Evolutionary conservation across 805 yeast species (phyloP), one percentile per base, ranked within the genome.

Genomic region (Yarrowia sp.): DNA sequence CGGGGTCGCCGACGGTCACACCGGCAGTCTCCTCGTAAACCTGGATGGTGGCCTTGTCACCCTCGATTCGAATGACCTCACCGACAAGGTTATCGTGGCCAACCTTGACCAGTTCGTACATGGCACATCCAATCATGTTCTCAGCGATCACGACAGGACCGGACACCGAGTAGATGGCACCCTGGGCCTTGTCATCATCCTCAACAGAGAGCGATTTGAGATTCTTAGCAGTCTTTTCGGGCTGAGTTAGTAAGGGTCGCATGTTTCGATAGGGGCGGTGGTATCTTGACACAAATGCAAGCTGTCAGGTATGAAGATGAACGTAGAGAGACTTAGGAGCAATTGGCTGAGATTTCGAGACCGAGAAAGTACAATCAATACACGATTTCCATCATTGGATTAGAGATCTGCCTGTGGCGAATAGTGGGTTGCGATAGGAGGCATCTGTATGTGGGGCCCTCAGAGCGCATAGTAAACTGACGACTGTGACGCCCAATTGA

Each of bases 1-100:
- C 99, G 2, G 99, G 99, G 79, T 95, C 99, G 76, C 99, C 99
- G 58, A 95, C 98, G 56, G 98, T 94, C 70, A 95, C 95, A 83
- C 99, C 99, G 1, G 98, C 97, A 56, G 99, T 95, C 82, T 95
- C 99, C 83, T 95, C 99, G 80, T 95, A 95, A 69, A 95, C 99
- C 85, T 95, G 99, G 76, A 95, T 92, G 59, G 99, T 95, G 70
- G 98, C 97, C 82, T 93, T 94, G 79, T 95, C 99, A 72, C 88
- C 96, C 77, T 88, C 95, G 73, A 95, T 94, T 84, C 99, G 89
- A 80, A 95, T 95, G 73, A 95, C 98, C 82, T 95, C 99, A 79
- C 99, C 99, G 59, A 95, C 98, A 78, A 95, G 86, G 79, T 86
- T 91, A 75, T 91, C 97, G 80, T 95, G 98, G 74, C 99, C 98